Evolutionary conservation across 192 early-diverging fungal species (phyloP), one percentile per base, ranked within the genome.

Genomic region (Haplosporangium gracile): DNA sequence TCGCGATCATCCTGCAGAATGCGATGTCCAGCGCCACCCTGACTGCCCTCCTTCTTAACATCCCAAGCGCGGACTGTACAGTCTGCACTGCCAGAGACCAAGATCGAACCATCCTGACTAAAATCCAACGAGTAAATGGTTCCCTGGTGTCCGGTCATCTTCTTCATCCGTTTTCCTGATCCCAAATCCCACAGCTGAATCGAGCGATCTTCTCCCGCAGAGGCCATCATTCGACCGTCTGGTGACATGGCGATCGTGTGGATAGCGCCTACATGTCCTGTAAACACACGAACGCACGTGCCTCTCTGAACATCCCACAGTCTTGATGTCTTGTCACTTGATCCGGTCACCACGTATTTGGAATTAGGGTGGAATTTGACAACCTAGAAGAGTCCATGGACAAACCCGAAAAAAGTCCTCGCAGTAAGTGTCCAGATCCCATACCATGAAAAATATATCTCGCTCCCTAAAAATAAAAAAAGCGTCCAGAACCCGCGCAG

Each of bases 281-380:
- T 95, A 82, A 99, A 96, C 20, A 99, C 92, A 45, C 99, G 94
- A 40, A 99, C 96, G 76, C 95, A 96, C 40, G 90, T 90, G 45
- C 99, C 99, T 72, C 92, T 90, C 88, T 98, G 97, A 70, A 99
- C 91, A 89, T 98, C 96, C 98, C 98, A 99, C 72, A 99, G 87
- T 36, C 98, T 93, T 42, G 93, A 92, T 11, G 97, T 96, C 68
- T 93, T 92, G 89, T 99, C 98, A 80, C 93, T 93, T 3, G 96
- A 98, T 7, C 97, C 98, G 15, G 98, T 99, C 20, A 97, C 92
- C 13, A 99, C 76, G 82, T 99, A 99, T 74, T 97, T 97, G 74
- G 95, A 94, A 87, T 99, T 99, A 13, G 97, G 99, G 84, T 99
- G 99, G 82, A 99, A 99, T 81, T 93, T 94, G 39, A 99, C 98